Conservation (phyloP, 1,284 basidiomycete species). For the Prillingera fragicola region DNA sequence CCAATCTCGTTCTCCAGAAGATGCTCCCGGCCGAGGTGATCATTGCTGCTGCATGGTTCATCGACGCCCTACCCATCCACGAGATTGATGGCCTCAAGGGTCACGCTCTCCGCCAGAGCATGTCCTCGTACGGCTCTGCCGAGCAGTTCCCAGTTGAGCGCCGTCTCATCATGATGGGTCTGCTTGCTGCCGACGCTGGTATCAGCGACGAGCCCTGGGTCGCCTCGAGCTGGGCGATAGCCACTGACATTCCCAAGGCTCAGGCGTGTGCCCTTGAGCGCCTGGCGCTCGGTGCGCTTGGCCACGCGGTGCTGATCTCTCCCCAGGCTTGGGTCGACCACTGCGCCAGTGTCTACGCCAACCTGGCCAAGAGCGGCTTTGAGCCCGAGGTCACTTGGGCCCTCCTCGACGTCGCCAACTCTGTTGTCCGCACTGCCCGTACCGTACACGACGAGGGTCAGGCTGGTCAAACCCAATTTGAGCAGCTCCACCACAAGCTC, state of each 20-base stretch:
- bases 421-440: conserved; percentile 8
- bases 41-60: conserved; percentile 13
- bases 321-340: conserved; percentile 12
- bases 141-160: conserved; percentile 9
- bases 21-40: conserved; percentile 9
- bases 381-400: conserved; percentile 3
- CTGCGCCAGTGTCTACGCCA: conserved; percentile 9
- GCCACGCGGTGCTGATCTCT: conserved; percentile 6
- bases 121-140: conserved; percentile 8
- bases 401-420: conserved; percentile 6
- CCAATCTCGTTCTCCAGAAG: conserved; percentile 6
- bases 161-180: conserved; percentile 7
- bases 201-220: conserved; percentile 6
- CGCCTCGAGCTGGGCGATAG: conserved; percentile 4
- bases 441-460: no score
- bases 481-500: no score
- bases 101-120: conserved; percentile 1
- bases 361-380: conserved; percentile 3
- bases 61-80: conserved; percentile 14
- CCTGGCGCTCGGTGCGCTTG: neutral
- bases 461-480: no score
- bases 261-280: conserved; percentile 8
- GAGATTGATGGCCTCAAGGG: conserved; percentile 6
- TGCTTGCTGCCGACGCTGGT: conserved; percentile 7
- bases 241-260: neutral